These are phyloP conservation scores for Lipomyces japonicus DNA, from an alignment of 805 yeast species.

Conservation along the genomic window DNA sequence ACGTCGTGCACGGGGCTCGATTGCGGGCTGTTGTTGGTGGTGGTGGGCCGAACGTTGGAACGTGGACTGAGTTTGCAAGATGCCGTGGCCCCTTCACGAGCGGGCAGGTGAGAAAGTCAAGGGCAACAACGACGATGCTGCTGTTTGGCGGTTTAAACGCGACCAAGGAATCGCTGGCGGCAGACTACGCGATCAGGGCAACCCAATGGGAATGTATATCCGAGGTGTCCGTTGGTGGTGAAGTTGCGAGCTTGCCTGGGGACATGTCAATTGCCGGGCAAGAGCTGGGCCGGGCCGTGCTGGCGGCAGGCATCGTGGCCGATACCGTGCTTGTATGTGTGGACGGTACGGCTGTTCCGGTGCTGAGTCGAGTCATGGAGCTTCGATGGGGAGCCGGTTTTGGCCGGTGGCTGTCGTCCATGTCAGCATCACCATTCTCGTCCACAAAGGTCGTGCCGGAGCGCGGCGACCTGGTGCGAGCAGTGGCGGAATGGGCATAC, in stretches of 20 bases:
- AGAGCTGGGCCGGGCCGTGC: constrained; percentile 5
- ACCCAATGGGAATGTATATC: no score
- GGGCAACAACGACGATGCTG: background rate
- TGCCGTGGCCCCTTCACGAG: constrained; percentile 7
- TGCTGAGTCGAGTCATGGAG: constrained; percentile 10
- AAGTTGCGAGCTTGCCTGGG: background rate
- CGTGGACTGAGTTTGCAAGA: constrained; percentile 5
- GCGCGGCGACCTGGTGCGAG: constrained; percentile 11
- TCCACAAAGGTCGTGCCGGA: constrained; percentile 12
- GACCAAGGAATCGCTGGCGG: constrained; percentile 2
- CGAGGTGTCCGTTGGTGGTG: no score
- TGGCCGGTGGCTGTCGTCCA: background rate
- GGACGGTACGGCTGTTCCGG: no score
- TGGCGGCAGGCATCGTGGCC: constrained; percentile 6
- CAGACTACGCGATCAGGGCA: constrained; percentile 16
- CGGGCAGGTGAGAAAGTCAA: background rate
- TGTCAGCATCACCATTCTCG: background rate
- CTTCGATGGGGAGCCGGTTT: constrained; percentile 22
- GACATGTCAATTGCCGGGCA: constrained; percentile 17
- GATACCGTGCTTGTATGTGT: constrained; percentile 22
- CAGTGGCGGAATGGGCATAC: constrained; percentile 19
- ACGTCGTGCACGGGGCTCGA: constrained; percentile 10
- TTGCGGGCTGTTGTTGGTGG: background rate
- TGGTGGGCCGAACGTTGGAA: no score
- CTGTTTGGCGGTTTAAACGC: constrained; percentile 8